Conservation (phyloP, 108 stramenopile species). For the Cylindrotheca closterium region DNA sequence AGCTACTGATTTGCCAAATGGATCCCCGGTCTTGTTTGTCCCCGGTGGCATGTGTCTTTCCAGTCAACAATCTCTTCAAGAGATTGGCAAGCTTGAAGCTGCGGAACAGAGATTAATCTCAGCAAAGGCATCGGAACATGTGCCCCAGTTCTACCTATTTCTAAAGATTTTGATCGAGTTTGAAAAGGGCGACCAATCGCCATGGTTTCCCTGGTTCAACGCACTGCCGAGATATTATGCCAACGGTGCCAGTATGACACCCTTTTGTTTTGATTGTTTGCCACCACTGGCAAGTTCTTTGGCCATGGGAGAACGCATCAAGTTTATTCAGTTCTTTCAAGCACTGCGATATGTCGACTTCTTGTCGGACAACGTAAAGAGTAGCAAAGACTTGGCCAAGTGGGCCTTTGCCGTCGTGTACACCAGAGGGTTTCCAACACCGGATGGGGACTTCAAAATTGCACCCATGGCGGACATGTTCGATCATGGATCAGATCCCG, state of each 20-base stretch:
- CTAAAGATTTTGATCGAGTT: conserved; percentile 50
- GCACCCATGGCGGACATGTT: conserved; percentile 19
- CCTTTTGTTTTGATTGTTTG: conserved; percentile 20
- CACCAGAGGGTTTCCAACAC: conserved; percentile 30
- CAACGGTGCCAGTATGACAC: conserved; percentile 44
- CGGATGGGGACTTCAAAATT: conserved; percentile 14
- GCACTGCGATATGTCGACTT: conserved; percentile 6
- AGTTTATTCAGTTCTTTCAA: conserved; percentile 17
- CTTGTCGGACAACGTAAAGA: conserved; percentile 22
- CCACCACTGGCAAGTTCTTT: conserved; percentile 9
- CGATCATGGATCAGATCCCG: conserved; percentile 42
- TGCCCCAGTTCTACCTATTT: conserved; percentile 34
- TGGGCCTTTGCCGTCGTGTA: conserved; percentile 54
- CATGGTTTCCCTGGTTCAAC: conserved; percentile 52
- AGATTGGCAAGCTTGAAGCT: conserved; percentile 38
- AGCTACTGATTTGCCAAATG: conserved; percentile 39
- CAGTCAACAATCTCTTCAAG: conserved; percentile 29
- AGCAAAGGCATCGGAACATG: neutral
- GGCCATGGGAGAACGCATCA: conserved; percentile 17
- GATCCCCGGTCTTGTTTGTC: conserved; percentile 35
- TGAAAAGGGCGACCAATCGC: conserved; percentile 34
- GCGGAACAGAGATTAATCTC: conserved; percentile 20
- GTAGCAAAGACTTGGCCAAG: conserved; percentile 37
- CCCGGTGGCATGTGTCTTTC: conserved; percentile 45
- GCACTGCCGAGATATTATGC: conserved; percentile 48